Conservation (phyloP, 2,329 filamentous ascomycete genomes). For the Colletotrichum sp. region DNA sequence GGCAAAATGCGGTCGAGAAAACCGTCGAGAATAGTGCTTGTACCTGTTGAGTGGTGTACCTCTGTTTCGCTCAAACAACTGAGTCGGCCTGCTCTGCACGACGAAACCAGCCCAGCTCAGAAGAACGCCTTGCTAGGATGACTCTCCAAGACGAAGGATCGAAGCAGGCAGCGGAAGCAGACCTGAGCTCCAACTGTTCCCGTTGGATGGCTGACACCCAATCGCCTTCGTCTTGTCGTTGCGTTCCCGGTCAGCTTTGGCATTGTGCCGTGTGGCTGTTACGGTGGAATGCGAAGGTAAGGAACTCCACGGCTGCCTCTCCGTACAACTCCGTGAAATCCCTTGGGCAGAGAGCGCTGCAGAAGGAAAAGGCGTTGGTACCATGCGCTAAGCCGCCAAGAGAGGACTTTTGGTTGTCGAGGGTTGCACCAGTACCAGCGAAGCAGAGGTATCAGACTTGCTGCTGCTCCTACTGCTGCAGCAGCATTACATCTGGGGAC, state of each 20-base stretch:
- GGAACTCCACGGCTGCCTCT: not conserved
- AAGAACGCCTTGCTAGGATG: not conserved
- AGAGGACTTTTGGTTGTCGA: not conserved
- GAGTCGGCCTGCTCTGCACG: not conserved
- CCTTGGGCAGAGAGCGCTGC: not conserved
- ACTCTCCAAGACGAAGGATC: not conserved
- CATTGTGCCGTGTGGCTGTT: not conserved
- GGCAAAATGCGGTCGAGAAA: not conserved
- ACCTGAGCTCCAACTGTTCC: not conserved
- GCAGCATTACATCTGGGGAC: slow-evolving; percentile 14
- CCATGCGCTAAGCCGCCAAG: slow-evolving; percentile 2
- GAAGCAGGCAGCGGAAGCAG: not conserved
- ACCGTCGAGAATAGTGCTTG: not conserved
- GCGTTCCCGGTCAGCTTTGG: not conserved
- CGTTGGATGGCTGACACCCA: not conserved
- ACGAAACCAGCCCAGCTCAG: slow-evolving; percentile 4
- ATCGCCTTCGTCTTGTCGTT: not conserved
- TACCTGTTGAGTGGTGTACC: not conserved
- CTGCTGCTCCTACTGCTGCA: slow-evolving; percentile 8
- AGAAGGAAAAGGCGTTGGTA: not conserved
- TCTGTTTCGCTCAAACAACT: not conserved
- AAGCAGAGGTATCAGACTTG: not conserved
- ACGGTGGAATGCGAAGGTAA: not conserved
- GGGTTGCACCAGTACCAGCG: not conserved
- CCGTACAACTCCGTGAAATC: not conserved